Evolutionary conservation across 75 land plant species (phyloP).

Genomic region (Selaginella tamariscina): DNA sequence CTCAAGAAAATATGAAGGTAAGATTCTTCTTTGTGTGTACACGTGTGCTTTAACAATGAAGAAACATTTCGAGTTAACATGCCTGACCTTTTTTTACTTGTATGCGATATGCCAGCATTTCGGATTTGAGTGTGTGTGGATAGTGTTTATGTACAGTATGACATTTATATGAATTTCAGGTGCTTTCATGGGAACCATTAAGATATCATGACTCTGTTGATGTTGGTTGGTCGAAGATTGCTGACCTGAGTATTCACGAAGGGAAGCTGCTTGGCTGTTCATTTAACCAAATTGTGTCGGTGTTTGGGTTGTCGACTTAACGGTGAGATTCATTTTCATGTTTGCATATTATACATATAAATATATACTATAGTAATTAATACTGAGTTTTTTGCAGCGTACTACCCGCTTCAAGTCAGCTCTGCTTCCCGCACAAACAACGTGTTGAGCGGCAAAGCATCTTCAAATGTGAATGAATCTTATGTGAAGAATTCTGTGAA

Average conservation of each 20-base stretch:
- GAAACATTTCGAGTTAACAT: neutral
- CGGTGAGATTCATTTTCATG: slow-evolving; percentile 43
- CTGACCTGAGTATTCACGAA: slow-evolving; percentile 9
- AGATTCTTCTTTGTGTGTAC: neutral
- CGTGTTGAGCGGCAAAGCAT: neutral
- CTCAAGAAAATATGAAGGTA: slow-evolving; percentile 9
- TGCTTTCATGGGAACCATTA: slow-evolving; percentile 12
- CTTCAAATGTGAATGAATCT: neutral
- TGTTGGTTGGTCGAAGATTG: slow-evolving; percentile 10
- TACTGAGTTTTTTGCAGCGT: neutral
- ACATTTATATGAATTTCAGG: neutral
- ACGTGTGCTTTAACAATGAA: neutral
- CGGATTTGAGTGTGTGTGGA: neutral
- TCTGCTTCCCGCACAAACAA: neutral
- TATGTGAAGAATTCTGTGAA: neutral
- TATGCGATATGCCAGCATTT: neutral
- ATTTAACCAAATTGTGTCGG: slow-evolving; percentile 8
- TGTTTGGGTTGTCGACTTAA: slow-evolving; percentile 44
- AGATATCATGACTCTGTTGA: slow-evolving; percentile 9
- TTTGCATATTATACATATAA: too few relatives aligned
- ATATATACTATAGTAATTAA: too few relatives aligned
- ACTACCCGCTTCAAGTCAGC: neutral
- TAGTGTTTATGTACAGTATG: neutral
- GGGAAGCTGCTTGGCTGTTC: slow-evolving; percentile 12
- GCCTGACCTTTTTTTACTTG: neutral